Evolutionary conservation across 768 basidiomycete genomes (phyloP), one percentile per base, ranked within the genome.

Genomic region (Terana coerulea): DNA sequence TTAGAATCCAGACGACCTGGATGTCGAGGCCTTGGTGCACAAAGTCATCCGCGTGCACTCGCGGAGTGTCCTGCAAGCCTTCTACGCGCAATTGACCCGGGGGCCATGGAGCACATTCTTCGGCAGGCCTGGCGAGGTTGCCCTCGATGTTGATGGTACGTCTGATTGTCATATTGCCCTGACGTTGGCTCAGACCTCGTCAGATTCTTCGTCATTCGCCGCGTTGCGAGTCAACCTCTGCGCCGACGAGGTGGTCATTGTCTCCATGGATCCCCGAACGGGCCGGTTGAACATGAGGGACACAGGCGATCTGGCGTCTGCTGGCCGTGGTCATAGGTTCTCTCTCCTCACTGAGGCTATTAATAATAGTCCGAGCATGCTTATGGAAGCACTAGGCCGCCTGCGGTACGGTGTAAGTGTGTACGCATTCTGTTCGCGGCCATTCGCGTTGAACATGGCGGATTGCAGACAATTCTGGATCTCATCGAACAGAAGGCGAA

Each of bases 401-500:
- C 64, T 94, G 37, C 78, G 90, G 47, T 72, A 84, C 24, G 70
- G 73, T 29, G 91, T 94, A 57, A 58, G 85, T 67, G 14, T 43
- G 17, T 19, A n/a, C 29, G n/a, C n/a, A n/a, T n/a, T 33, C 15
- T 36, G 3, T 48, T 39, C 28, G 33, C 17, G 17, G 8, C 25
- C 26, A n/a, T n/a, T n/a, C 14, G 10, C 10, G 33, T n/a, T 34
- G 33, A 11, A 30, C 8, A 15, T n/a, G n/a, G n/a, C n/a, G n/a
- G n/a, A 3, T n/a, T 7, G n/a, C 57, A 95, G 93, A 91, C 91
- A 5, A 91, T 94, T 54, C 75, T 80, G 36, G 89, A 92, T 49
- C 75, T 86, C 14, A 80, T 86, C 9, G 91, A 94, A 64, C 86
- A 89, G 65, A 93, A 91, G 61, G 88, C 86, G n/a, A 80, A 74